phyloP scores from a whole-genome alignment of 1,139 yeast genomes.

The Candida glucosophila region DNA sequence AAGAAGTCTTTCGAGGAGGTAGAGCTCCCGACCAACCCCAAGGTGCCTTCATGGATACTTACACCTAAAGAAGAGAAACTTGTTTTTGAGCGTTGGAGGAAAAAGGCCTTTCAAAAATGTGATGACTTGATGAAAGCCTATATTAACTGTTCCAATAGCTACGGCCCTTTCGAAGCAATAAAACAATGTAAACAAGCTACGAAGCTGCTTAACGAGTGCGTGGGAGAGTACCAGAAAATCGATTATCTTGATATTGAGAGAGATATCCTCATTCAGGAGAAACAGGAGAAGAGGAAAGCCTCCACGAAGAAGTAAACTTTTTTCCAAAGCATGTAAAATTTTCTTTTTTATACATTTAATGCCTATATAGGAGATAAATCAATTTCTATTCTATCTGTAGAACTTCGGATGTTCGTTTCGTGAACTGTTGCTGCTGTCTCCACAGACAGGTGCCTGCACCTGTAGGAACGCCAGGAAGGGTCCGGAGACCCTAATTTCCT shows the following conservation, averaged over 20 bases:
- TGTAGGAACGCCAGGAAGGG: too few species aligned
- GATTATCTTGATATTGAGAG: constrained; percentile 67
- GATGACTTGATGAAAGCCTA: constrained; percentile 52
- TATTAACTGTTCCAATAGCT: constrained; percentile 32
- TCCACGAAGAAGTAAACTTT: constrained; percentile 5
- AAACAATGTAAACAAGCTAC: constrained; percentile 34
- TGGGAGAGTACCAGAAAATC: constrained; percentile 56
- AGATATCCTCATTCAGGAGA: constrained; percentile 52
- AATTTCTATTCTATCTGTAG: constrained; percentile 1
- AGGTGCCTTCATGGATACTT: constrained; percentile 73
- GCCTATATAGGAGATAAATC: too few species aligned
- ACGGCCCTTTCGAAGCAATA: constrained; percentile 55
- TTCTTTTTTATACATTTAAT: too few species aligned
- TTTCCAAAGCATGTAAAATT: too few species aligned
- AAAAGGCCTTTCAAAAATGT: constrained; percentile 62
- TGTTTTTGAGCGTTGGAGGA: constrained; percentile 71
- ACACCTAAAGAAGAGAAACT: constrained; percentile 82
- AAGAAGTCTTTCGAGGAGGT: constrained; percentile 33
- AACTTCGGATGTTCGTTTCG: background rate
- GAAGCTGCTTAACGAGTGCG: constrained; percentile 39
- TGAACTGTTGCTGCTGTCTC: too few species aligned
- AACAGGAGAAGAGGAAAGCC: constrained; percentile 29
- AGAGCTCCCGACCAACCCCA: constrained; percentile 36
- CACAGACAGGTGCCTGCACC: too few species aligned
- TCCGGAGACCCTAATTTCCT: too few species aligned